phyloP scores from a whole-genome alignment of 225 moss, liverwort and hornwort genomes.

The Physcomitrium patens region DNA sequence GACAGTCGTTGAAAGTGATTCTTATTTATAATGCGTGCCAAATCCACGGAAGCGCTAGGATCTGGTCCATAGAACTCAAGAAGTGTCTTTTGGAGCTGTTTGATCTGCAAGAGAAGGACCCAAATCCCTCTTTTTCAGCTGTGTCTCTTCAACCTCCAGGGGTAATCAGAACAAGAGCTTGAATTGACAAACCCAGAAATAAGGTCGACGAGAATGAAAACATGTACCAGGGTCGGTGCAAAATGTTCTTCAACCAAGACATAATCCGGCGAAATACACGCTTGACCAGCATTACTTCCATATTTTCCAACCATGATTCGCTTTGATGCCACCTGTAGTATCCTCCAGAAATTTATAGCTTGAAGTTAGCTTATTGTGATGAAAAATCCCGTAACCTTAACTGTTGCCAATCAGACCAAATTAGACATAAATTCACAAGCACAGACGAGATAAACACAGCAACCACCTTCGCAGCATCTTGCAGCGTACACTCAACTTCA shows the following conservation, averaged over 20 bases:
- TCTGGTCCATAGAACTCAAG: constrained; percentile 70
- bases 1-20: constrained; percentile 61
- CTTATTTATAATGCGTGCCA: constrained; percentile 60
- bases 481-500: no score
- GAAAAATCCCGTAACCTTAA: no score
- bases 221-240: constrained; percentile 64
- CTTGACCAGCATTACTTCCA: constrained; percentile 68
- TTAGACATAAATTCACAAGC: no score
- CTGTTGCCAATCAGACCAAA: no score
- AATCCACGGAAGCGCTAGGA: constrained; percentile 51
- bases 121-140: no score
- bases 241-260: constrained; percentile 75
- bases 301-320: constrained; percentile 76
- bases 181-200: neutral
- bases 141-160: no score
- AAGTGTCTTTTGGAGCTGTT: constrained; percentile 44
- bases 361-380: no score
- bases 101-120: constrained; percentile 40
- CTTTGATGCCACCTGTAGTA: constrained; percentile 39
- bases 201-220: neutral
- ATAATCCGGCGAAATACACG: constrained; percentile 83
- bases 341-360: no score
- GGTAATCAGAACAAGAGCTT: neutral
- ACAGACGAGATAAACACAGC: no score
- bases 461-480: no score